Evolutionary conservation across 352 stramenopile genomes (phyloP).

Genomic region (Thalassiosira gravida): DNA sequence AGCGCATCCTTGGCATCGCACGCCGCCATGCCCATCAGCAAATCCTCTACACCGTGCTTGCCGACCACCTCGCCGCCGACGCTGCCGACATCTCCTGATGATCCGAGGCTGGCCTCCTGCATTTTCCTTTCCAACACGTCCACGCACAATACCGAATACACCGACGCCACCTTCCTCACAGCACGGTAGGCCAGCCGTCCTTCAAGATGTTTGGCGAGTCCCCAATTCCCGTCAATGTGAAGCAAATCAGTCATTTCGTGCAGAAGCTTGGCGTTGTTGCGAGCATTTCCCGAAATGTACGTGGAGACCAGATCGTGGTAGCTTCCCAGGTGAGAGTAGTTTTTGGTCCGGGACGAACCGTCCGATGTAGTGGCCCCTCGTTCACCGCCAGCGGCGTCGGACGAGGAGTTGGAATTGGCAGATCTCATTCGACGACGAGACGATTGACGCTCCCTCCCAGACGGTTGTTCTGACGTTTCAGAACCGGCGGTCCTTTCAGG

Average conservation of each 20-base stretch:
- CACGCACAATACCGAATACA: conserved; percentile 35
- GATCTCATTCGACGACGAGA: conserved; percentile 18
- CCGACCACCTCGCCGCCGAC: too few species aligned
- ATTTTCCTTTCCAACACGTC: conserved; percentile 34
- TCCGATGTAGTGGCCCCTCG: background rate
- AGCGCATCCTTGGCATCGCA: conserved; percentile 41
- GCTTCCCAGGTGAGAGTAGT: conserved; percentile 19
- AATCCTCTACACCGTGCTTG: conserved; percentile 25
- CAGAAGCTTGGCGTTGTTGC: conserved; percentile 34
- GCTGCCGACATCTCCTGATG: too few species aligned
- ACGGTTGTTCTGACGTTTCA: conserved; percentile 7
- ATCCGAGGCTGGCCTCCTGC: too few species aligned
- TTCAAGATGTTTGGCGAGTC: conserved; percentile 44
- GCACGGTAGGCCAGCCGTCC: conserved; percentile 32
- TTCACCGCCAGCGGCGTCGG: conserved; percentile 16
- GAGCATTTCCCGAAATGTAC: conserved; percentile 41
- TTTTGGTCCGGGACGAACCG: conserved; percentile 9
- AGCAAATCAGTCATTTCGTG: conserved; percentile 41
- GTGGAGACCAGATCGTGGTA: conserved; percentile 52
- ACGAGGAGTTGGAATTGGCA: conserved; percentile 13
- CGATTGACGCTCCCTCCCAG: conserved; percentile 4
- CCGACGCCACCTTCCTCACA: conserved; percentile 29
- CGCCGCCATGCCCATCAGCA: conserved; percentile 37
- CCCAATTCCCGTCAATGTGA: conserved; percentile 37
- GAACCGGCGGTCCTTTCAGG: conserved; percentile 1